Evolutionary conservation across 768 basidiomycete genomes (phyloP).

Genomic region (Albatrellus ellisii): DNA sequence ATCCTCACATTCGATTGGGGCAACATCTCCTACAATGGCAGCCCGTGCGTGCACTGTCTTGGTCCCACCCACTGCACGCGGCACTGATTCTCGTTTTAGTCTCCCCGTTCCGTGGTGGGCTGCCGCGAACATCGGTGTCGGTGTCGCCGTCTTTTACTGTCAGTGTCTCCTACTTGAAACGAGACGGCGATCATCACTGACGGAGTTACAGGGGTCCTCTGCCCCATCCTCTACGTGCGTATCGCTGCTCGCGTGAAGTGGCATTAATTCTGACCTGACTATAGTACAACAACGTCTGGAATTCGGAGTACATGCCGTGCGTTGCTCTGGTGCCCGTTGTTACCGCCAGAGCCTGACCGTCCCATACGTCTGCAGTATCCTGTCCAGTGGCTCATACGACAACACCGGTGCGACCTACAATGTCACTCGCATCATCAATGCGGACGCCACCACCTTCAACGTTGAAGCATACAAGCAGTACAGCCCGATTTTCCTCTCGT

Average conservation of each 20-base stretch:
- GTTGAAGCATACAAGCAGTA: slow-evolving; percentile 38
- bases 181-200: neutral
- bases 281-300: slow-evolving; percentile 50
- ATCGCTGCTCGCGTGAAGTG: neutral
- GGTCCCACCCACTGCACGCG: neutral
- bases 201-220: slow-evolving; percentile 37
- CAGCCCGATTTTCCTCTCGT: slow-evolving; percentile 46
- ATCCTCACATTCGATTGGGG: slow-evolving; percentile 3
- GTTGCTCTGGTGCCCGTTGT: neutral
- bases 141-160: slow-evolving; percentile 83
- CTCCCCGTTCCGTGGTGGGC: slow-evolving; percentile 66
- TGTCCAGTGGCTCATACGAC: slow-evolving; percentile 35
- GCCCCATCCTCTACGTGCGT: slow-evolving; percentile 57
- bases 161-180: neutral
- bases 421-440: slow-evolving; percentile 40
- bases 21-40: slow-evolving; percentile 1
- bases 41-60: neutral
- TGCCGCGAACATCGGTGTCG: slow-evolving; percentile 72
- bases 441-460: slow-evolving; percentile 43
- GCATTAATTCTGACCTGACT: neutral
- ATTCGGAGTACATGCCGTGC: slow-evolving; percentile 1
- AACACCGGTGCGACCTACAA: slow-evolving; percentile 67
- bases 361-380: neutral
- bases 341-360: neutral
- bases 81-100: neutral